phyloP scores from a whole-genome alignment of 2,329 filamentous ascomycete species.

The Cladophialophora psammophila region DNA sequence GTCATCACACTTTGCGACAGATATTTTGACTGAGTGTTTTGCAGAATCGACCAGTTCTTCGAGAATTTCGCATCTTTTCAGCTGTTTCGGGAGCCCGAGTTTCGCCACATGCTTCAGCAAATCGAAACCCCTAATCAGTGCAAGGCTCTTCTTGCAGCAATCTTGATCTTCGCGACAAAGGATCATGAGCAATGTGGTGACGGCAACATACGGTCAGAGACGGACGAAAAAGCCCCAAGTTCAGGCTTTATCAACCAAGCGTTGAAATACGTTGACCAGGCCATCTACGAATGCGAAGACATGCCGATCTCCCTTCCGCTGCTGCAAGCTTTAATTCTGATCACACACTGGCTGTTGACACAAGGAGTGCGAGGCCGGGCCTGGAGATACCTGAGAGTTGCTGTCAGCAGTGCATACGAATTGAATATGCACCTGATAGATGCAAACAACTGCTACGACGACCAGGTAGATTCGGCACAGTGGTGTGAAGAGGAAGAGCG shows the following conservation, averaged over 20 bases:
- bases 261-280: conserved; percentile 7
- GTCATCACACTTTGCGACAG: too few relatives aligned
- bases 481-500: conserved; percentile 48
- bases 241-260: background rate
- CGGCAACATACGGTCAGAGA: background rate
- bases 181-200: conserved; percentile 39
- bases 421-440: conserved; percentile 46
- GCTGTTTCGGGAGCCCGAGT: conserved; percentile 45
- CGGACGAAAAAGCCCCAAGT: too few relatives aligned
- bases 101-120: conserved; percentile 40
- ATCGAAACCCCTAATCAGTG: conserved; percentile 36
- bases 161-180: conserved; percentile 44
- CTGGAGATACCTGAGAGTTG: conserved; percentile 46
- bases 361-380: conserved; percentile 48
- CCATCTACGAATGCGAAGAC: conserved; percentile 45
- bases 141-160: conserved; percentile 44
- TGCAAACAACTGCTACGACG: conserved; percentile 3
- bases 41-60: conserved; percentile 36
- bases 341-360: conserved; percentile 47
- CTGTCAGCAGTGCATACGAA: conserved; percentile 47
- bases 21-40: too few relatives aligned
- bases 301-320: conserved; percentile 45
- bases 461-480: conserved; percentile 22
- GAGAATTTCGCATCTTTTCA: conserved; percentile 46
- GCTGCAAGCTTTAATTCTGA: conserved; percentile 49